A percentile compares a stretch with the other conserved stretches of the same genome.
Evolutionary conservation across 805 yeast species (phyloP).

Genomic region (Candida mattraensis): DNA sequence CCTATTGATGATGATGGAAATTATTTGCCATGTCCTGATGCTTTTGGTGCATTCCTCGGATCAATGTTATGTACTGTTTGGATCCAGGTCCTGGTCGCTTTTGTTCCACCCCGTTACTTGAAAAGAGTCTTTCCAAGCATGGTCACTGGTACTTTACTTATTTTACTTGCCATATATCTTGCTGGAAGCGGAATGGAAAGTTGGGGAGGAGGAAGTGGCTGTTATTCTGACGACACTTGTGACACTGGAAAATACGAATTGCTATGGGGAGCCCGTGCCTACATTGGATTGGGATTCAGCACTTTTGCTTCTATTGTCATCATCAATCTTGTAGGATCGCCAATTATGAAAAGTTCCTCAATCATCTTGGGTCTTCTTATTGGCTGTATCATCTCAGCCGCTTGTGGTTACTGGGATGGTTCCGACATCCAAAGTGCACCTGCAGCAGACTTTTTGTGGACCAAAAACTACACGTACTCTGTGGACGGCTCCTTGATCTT

Average conservation of each 20-base stretch:
- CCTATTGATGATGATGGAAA: conserved; percentile 57
- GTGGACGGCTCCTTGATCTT: conserved; percentile 76
- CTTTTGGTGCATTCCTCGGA: conserved; percentile 72
- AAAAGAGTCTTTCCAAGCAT: conserved; percentile 73
- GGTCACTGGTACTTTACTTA: conserved; percentile 85
- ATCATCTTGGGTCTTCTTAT: conserved; percentile 72
- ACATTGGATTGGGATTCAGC: conserved; percentile 74
- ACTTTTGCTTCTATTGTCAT: conserved; percentile 65
- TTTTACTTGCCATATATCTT: conserved; percentile 67
- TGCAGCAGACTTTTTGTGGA: conserved; percentile 77
- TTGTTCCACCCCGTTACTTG: conserved; percentile 62
- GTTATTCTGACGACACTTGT: conserved; percentile 45
- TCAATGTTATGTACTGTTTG: conserved; percentile 68
- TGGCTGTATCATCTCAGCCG: conserved; percentile 85
- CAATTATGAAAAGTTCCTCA: conserved; percentile 83
- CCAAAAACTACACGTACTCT: conserved; percentile 64
- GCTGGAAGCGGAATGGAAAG: conserved; percentile 66
- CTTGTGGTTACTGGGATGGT: conserved; percentile 71
- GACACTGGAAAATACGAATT: conserved; percentile 47
- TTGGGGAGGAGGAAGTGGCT: conserved; percentile 81
- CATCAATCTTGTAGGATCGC: conserved; percentile 77
- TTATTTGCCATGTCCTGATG: conserved; percentile 70
- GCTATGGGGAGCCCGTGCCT: conserved; percentile 74
- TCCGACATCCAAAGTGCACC: conserved; percentile 61
- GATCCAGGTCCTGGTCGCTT: conserved; percentile 63